A percentile compares a stretch with the other conserved stretches of the same genome.
These are phyloP conservation scores for Fusarium camptoceras DNA, from an alignment of 2,329 filamentous ascomycete genomes.

Conservation along the genomic window DNA sequence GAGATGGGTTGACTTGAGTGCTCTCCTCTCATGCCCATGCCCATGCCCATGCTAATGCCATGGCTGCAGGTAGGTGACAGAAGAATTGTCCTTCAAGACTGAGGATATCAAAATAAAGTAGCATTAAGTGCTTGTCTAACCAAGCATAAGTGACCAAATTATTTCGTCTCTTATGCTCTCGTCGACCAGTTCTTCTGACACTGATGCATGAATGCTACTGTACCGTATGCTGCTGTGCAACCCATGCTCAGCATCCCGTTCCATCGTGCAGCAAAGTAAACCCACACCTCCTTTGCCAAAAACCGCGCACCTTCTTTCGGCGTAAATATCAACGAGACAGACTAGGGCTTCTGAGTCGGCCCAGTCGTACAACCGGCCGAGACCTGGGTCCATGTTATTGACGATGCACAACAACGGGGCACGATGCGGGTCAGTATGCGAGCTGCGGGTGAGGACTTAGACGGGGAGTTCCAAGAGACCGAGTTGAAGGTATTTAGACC, in stretches of 20 bases:
- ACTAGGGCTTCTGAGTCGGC: slow-evolving; percentile 33
- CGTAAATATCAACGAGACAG: slow-evolving; percentile 12
- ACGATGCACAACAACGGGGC: slow-evolving; percentile 24
- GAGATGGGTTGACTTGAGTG: slow-evolving; percentile 7
- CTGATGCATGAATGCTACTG: not conserved
- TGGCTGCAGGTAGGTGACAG: not conserved
- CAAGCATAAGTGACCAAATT: not conserved
- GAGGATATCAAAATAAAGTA: not conserved
- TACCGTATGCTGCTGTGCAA: slow-evolving; percentile 10
- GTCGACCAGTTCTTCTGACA: not conserved
- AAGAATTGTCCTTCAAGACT: not conserved
- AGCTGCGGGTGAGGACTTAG: slow-evolving; percentile 26
- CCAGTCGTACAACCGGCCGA: slow-evolving; percentile 40
- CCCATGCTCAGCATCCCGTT: slow-evolving; percentile 1
- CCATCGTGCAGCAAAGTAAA: slow-evolving; percentile 21
- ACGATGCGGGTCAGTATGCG: slow-evolving; percentile 33
- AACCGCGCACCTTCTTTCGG: slow-evolving; percentile 31
- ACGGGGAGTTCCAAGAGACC: not conserved
- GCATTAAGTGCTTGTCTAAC: not conserved
- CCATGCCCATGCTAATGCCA: not conserved
- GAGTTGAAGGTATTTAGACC: slow-evolving; percentile 13
- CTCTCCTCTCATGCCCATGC: not conserved
- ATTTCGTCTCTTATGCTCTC: not conserved
- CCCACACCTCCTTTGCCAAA: slow-evolving; percentile 37
- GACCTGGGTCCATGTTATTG: slow-evolving; percentile 25